Evolutionary conservation across 1,139 yeast species (phyloP).

Genomic region (Sugiyamaella castrensis): DNA sequence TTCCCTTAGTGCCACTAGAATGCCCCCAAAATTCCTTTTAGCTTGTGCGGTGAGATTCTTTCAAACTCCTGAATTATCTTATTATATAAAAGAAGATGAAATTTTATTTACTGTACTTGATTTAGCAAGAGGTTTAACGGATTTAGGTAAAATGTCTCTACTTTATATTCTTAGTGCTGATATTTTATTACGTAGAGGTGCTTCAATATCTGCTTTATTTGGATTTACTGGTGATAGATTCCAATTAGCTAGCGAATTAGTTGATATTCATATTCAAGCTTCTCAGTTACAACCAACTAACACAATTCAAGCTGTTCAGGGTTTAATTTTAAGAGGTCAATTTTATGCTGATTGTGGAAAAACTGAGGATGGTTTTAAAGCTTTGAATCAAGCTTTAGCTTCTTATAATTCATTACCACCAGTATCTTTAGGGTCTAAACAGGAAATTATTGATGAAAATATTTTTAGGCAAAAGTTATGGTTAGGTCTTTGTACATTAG

Average conservation of each 20-base stretch:
- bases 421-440: slow-evolving; percentile 1
- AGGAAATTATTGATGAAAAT: background rate
- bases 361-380: slow-evolving; percentile 5
- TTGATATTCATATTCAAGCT: slow-evolving; percentile 8
- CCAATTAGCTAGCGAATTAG: slow-evolving; percentile 5
- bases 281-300: slow-evolving; percentile 10
- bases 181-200: slow-evolving; percentile 13
- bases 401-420: slow-evolving; percentile 1
- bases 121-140: slow-evolving; percentile 9
- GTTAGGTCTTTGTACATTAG: slow-evolving; percentile 10
- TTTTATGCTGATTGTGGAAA: slow-evolving; percentile 6
- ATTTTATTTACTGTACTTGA: slow-evolving; percentile 7
- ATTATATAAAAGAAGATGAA: slow-evolving; percentile 12
- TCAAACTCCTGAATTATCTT: slow-evolving; percentile 14
- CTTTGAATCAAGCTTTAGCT: slow-evolving; percentile 7
- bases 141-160: slow-evolving; percentile 6
- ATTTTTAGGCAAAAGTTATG: background rate
- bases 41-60: slow-evolving; percentile 13
- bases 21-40: slow-evolving; percentile 15
- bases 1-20: slow-evolving; percentile 4
- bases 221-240: slow-evolving; percentile 10
- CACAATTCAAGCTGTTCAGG: slow-evolving; percentile 6
- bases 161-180: slow-evolving; percentile 14
- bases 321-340: slow-evolving; percentile 5
- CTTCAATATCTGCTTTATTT: slow-evolving; percentile 8